These are phyloP conservation scores for Hygrophorus pudorinus DNA, from an alignment of 768 basidiomycete species.

Conservation along the genomic window DNA sequence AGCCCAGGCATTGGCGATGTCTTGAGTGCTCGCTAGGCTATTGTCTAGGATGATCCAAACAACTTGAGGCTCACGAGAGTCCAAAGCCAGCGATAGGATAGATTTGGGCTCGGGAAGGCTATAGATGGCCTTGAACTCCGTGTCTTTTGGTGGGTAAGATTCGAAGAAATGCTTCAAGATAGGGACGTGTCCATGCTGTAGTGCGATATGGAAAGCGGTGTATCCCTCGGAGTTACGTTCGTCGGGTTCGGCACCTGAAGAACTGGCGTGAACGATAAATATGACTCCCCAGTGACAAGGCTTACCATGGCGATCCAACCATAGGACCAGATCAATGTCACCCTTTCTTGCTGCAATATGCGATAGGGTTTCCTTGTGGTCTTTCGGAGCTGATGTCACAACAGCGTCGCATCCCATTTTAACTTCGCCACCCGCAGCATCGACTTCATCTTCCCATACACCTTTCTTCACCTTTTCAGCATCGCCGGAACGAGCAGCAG, in stretches of 20 bases:
- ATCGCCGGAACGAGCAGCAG: constrained; percentile 51
- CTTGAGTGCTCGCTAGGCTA: constrained; percentile 36
- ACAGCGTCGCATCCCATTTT: constrained; percentile 45
- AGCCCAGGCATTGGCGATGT: constrained; percentile 43
- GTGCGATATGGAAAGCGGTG: constrained; percentile 60
- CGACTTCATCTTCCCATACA: constrained; percentile 60
- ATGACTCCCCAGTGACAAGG: constrained; percentile 15
- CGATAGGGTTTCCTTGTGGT: constrained; percentile 57
- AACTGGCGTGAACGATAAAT: constrained; percentile 8
- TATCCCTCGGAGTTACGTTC: constrained; percentile 50
- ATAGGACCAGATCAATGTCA: constrained; percentile 48
- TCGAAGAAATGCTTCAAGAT: constrained; percentile 56
- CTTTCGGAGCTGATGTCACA: constrained; percentile 33
- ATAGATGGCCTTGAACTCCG: constrained; percentile 44
- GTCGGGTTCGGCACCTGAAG: constrained; percentile 60
- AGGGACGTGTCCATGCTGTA: constrained; percentile 39
- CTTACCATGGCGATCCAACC: constrained; percentile 68
- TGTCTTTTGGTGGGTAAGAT: constrained; percentile 42
- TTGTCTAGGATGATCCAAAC: constrained; percentile 57
- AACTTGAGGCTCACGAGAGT: constrained; percentile 52
- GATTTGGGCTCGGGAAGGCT: constrained; percentile 27
- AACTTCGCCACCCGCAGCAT: constrained; percentile 64
- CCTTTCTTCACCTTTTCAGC: constrained; percentile 47
- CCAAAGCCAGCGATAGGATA: constrained; percentile 46
- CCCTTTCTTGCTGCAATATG: constrained; percentile 55